These are phyloP conservation scores for Metschnikowia peoriensis DNA, from an alignment of 805 yeast genomes.

Conservation along the genomic window DNA sequence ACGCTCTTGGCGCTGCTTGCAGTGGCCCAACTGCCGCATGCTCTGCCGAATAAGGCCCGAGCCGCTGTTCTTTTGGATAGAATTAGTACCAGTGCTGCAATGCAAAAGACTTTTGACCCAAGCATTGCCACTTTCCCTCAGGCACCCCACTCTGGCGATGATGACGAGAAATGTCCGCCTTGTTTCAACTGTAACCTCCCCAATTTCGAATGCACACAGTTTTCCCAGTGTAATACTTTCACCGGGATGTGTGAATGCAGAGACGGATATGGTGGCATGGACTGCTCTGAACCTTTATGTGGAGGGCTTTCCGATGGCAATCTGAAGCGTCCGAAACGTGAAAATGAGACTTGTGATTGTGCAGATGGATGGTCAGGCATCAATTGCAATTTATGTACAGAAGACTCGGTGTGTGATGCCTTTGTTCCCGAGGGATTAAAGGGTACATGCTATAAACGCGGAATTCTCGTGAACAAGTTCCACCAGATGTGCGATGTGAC, in stretches of 20 bases:
- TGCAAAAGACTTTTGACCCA: slow-evolving; percentile 8
- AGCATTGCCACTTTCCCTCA: not conserved
- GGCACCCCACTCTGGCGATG: not conserved
- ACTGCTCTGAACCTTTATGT: slow-evolving; percentile 85
- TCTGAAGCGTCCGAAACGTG: slow-evolving; percentile 61
- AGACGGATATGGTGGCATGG: slow-evolving; percentile 90
- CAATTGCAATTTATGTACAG: slow-evolving; percentile 83
- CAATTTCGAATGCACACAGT: slow-evolving; percentile 86
- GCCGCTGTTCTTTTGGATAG: slow-evolving; percentile 5
- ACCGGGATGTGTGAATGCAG: slow-evolving; percentile 93
- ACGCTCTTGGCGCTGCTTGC: slow-evolving; percentile 1
- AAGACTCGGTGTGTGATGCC: slow-evolving; percentile 74
- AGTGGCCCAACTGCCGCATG: not conserved
- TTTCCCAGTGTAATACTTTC: slow-evolving; percentile 79
- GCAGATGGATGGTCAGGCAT: slow-evolving; percentile 90
- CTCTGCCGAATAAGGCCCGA: not conserved
- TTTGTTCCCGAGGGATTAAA: slow-evolving; percentile 82
- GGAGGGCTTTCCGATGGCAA: slow-evolving; percentile 71
- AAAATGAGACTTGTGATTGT: slow-evolving; percentile 63
- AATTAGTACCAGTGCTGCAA: slow-evolving; percentile 1
- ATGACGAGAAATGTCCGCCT: slow-evolving; percentile 59
- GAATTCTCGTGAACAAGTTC: slow-evolving; percentile 73
- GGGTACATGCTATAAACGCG: slow-evolving; percentile 89
- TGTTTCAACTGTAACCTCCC: slow-evolving; percentile 95
- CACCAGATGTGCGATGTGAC: slow-evolving; percentile 96